Evolutionary conservation across 495 filamentous ascomycete species (phyloP), one percentile per base, ranked within the genome.

Genomic region (Neurospora sp.): DNA sequence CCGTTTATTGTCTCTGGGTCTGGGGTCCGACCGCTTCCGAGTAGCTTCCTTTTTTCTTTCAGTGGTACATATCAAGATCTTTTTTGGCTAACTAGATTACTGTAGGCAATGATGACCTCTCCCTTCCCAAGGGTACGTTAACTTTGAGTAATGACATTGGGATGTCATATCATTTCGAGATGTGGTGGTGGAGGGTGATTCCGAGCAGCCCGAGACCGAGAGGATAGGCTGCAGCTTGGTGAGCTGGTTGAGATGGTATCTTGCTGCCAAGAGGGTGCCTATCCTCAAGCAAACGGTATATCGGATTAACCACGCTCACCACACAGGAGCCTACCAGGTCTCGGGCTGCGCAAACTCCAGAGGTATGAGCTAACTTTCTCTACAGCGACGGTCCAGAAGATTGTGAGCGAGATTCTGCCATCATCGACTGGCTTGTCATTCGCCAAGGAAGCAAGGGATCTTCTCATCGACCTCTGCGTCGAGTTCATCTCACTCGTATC

Each of bases 401-500:
- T 99, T 75, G 93, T 99, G 79, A 90, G 88, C 75, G 96, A 99
- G 80, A 98, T 99, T 78, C 87, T 99, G 3, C 89, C 92, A 8
- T 80, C 90, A 1, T 89, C 90, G 40, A 88, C 87, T 3, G 84
- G 84, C 12, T 76, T 87, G 35, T 83, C 84, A n/a, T 98, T 98
- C 79, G 92, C 93, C 35, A 96, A 95, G 83, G 96, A 99, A 76
- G 93, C 96, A 3, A 90, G 96, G 69, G 96, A 99, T 77, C 85
- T 98, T 5, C 88, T 99, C 59, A 98, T 98, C 83, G 96, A 98
- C 82, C 98, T 95, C 85, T 99, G 96, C 80, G 96, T 98, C 74
- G 96, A 99, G 79, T 99, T 98, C 84, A 98, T 99, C 81, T 98
- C 96, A 11, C 87, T 99, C 71, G 92, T 99, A 71, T 97, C 94